These are phyloP conservation scores for Curvularia hawaiiensis DNA, from an alignment of 2,329 filamentous ascomycete species.

Conservation along the genomic window DNA sequence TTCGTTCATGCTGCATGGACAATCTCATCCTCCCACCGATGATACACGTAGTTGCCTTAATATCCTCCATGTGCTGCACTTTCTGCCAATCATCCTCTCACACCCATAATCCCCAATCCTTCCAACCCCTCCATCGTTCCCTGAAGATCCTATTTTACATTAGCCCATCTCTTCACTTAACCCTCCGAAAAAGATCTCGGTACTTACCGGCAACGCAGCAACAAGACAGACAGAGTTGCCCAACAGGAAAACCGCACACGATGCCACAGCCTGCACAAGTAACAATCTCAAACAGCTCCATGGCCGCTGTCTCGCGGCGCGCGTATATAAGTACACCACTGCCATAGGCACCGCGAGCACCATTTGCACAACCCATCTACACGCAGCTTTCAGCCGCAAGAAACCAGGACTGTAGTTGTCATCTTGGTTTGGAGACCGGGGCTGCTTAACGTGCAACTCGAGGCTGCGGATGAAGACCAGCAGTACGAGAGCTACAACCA, in stretches of 20 bases:
- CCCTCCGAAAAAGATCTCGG: neutral
- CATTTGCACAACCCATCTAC: neutral
- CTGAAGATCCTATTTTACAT: slow-evolving; percentile 1
- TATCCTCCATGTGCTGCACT: too few species aligned
- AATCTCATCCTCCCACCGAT: neutral
- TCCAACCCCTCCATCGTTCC: slow-evolving; percentile 5
- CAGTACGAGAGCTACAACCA: neutral
- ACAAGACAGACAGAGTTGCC: slow-evolving; percentile 6
- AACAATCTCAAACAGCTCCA: slow-evolving; percentile 1
- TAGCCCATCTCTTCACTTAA: neutral
- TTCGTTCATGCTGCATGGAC: neutral
- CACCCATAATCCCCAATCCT: slow-evolving; percentile 1
- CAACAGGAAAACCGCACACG: slow-evolving; percentile 1
- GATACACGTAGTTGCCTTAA: neutral
- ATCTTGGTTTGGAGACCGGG: neutral
- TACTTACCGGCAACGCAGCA: slow-evolving; percentile 9
- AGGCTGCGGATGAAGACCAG: slow-evolving; percentile 3
- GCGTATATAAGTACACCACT: slow-evolving; percentile 1
- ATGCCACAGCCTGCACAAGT: neutral
- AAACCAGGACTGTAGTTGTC: slow-evolving; percentile 7
- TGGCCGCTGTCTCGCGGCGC: neutral
- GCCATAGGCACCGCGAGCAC: slow-evolving; percentile 9
- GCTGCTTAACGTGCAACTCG: slow-evolving; percentile 2
- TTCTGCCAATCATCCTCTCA: neutral
- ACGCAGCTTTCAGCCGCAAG: neutral